Conservation (phyloP, 2,329 filamentous ascomycete species). For the Laburnicola sp. region DNA sequence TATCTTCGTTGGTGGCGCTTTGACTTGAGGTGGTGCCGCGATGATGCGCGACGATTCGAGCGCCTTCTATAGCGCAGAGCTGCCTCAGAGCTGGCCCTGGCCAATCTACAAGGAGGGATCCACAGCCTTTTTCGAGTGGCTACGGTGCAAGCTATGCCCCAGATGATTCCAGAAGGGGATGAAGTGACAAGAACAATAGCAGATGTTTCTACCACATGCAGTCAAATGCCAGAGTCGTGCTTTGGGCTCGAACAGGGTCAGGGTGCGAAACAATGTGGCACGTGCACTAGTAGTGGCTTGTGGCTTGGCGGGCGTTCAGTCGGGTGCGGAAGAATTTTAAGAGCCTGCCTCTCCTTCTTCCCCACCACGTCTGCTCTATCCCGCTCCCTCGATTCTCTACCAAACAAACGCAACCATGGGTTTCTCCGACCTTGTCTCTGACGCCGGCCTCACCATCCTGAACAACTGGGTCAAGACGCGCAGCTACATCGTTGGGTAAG, state of each 20-base stretch:
- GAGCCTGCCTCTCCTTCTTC: slow-evolving; percentile 18
- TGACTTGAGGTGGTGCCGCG: slow-evolving; percentile 2
- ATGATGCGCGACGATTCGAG: slow-evolving; percentile 19
- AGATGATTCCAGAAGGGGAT: background rate
- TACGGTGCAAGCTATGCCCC: background rate
- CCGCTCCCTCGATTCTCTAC: slow-evolving; percentile 3
- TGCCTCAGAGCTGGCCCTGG: background rate
- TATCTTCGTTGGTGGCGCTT: slow-evolving; percentile 20
- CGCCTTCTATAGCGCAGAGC: slow-evolving; percentile 17
- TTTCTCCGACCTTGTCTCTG: slow-evolving; percentile 69
- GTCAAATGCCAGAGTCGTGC: background rate
- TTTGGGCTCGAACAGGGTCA: background rate
- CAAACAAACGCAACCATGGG: slow-evolving; percentile 59
- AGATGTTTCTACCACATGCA: too few species aligned
- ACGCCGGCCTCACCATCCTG: slow-evolving; percentile 68
- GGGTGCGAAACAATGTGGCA: background rate
- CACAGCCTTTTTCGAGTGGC: background rate
- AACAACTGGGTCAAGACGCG: slow-evolving; percentile 74
- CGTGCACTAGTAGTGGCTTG: slow-evolving; percentile 10
- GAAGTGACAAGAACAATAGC: background rate
- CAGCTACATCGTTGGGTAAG: slow-evolving; percentile 83
- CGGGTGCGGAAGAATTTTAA: slow-evolving; percentile 12
- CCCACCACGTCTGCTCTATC: slow-evolving; percentile 8
- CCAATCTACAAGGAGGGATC: background rate
- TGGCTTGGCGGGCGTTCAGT: background rate